Evolutionary conservation across 208 protist genomes (phyloP).

Genomic region (Strigomonas culicis): DNA sequence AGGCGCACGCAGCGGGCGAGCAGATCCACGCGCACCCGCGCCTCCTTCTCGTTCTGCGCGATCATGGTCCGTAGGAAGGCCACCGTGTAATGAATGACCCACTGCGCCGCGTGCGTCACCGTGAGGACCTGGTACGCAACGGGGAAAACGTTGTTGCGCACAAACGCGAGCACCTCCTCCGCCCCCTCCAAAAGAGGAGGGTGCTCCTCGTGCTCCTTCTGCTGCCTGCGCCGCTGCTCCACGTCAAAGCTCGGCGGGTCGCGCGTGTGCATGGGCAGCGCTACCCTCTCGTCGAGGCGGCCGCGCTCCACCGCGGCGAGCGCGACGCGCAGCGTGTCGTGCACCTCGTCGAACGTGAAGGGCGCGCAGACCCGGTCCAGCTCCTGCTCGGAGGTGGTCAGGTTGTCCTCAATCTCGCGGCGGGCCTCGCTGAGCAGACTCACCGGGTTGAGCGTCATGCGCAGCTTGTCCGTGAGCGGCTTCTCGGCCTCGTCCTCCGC

Average conservation of each 20-base stretch:
- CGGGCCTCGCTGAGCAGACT: constrained; percentile 28
- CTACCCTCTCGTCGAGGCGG: constrained; percentile 28
- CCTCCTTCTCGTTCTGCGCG: constrained; percentile 45
- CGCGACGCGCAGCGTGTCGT: constrained; percentile 38
- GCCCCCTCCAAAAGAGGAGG: constrained; percentile 46
- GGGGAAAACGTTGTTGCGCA: constrained; percentile 36
- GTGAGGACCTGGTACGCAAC: constrained; percentile 35
- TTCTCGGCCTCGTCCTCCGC: background rate
- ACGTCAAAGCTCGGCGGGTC: constrained; percentile 11
- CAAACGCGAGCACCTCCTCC: constrained; percentile 55
- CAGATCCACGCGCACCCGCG: constrained; percentile 46
- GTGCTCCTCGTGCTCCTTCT: constrained; percentile 11
- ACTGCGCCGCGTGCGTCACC: constrained; percentile 62
- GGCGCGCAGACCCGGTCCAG: constrained; percentile 44
- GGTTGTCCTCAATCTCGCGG: constrained; percentile 57
- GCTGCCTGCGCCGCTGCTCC: background rate
- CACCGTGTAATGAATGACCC: constrained; percentile 86
- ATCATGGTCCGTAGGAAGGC: constrained; percentile 57
- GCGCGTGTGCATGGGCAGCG: constrained; percentile 32
- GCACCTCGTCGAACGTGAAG: constrained; percentile 48
- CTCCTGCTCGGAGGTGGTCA: constrained; percentile 35
- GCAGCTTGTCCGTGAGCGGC: constrained; percentile 17
- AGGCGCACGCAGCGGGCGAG: constrained; percentile 74
- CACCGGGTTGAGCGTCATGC: constrained; percentile 23
- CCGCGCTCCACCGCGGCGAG: constrained; percentile 66